Conservation (phyloP, 108 stramenopile genomes). For the Nitzschia inconspicua region DNA sequence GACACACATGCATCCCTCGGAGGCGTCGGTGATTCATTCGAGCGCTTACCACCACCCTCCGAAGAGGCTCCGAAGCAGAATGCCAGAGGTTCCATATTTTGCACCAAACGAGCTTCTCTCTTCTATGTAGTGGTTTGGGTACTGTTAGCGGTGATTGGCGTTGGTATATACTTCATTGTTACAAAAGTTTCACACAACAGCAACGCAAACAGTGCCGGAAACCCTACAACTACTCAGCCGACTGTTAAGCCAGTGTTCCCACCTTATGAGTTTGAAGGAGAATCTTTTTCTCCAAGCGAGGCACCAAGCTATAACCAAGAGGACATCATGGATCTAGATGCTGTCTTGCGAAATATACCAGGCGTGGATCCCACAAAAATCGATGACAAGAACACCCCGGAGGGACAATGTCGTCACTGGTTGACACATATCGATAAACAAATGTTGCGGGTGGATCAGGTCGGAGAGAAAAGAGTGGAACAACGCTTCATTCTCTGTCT, state of each 20-base stretch:
- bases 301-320: background rate
- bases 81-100: background rate
- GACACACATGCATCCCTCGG: constrained; percentile 3
- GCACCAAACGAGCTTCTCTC: background rate
- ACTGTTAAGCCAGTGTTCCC: too few relatives aligned
- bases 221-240: too few relatives aligned
- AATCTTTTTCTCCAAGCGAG: too few relatives aligned
- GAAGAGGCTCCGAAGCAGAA: background rate
- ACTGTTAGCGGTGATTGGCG: background rate
- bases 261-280: too few relatives aligned
- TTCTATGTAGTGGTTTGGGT: background rate
- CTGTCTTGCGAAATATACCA: background rate
- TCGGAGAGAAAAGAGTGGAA: constrained; percentile 12
- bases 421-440: constrained; percentile 6
- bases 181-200: too few relatives aligned
- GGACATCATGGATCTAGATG: background rate
- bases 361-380: background rate
- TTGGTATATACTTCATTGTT: constrained; percentile 1
- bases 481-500: constrained; percentile 28
- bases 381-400: constrained; percentile 6
- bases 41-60: background rate
- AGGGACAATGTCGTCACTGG: constrained; percentile 20
- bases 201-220: too few relatives aligned
- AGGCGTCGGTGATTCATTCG: background rate
- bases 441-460: background rate